Percentiles rank a stretch among this genome's conserved stretches.
phyloP scores from a whole-genome alignment of 2,329 filamentous ascomycete genomes.

The Nakataea oryzae region DNA sequence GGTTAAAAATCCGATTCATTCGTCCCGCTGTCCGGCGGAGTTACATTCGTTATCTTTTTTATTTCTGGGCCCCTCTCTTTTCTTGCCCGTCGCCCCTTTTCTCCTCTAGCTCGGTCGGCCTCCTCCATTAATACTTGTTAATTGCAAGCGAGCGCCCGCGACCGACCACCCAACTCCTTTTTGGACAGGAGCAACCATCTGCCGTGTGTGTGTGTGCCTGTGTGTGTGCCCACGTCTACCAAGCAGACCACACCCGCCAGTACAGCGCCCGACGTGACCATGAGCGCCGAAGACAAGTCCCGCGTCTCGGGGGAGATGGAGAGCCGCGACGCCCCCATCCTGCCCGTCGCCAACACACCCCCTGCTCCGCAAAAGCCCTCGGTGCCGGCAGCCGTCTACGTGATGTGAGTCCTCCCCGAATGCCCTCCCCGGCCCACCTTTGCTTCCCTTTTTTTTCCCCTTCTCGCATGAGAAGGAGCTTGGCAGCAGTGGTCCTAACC shows the following conservation, averaged over 20 bases:
- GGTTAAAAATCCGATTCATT: not conserved
- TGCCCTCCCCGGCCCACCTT: not conserved
- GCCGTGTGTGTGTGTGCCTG: no score
- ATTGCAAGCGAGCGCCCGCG: not conserved
- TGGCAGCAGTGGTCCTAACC: not conserved
- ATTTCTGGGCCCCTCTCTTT: not conserved
- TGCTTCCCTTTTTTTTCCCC: not conserved
- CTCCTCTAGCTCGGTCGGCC: not conserved
- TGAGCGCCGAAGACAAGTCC: conserved; percentile 68
- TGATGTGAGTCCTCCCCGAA: conserved; percentile 41
- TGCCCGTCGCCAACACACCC: conserved; percentile 66
- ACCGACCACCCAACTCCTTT: not conserved
- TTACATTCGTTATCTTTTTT: not conserved
- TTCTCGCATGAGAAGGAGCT: not conserved
- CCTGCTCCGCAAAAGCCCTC: conserved; percentile 41
- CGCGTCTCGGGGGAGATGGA: conserved; percentile 67
- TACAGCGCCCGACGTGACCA: conserved; percentile 21
- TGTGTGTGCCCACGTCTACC: no score
- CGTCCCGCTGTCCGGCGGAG: no score
- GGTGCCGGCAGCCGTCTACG: conserved; percentile 79
- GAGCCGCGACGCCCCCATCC: conserved; percentile 46
- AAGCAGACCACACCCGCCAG: no score
- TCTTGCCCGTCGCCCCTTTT: no score
- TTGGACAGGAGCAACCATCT: not conserved
- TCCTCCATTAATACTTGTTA: not conserved